These are phyloP conservation scores for Astrothelium macrocarpum DNA, from an alignment of 495 filamentous ascomycete species.

Conservation along the genomic window DNA sequence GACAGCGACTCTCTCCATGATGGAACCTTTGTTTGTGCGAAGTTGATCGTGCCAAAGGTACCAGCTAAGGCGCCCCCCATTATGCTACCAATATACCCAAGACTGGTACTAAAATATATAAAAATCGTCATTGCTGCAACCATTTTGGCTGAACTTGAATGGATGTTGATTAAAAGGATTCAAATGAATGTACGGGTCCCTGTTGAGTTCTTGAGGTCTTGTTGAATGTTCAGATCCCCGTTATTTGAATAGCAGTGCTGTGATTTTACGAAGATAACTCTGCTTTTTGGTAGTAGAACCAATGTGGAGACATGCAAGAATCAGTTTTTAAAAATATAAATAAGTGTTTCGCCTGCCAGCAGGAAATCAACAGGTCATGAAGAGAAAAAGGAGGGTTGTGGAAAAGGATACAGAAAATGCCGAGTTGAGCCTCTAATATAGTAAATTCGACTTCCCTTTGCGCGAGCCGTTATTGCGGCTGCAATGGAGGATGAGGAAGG, in stretches of 20 bases:
- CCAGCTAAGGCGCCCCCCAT: neutral
- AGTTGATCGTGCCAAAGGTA: neutral
- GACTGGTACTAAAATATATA: neutral
- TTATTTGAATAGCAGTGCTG: neutral
- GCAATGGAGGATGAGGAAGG: neutral
- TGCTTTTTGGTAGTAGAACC: neutral
- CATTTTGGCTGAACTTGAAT: neutral
- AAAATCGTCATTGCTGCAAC: neutral
- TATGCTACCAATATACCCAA: neutral
- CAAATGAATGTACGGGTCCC: neutral
- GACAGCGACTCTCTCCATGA: neutral
- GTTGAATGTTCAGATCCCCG: too few species aligned
- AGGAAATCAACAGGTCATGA: neutral
- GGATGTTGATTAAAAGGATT: neutral
- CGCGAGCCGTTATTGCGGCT: neutral
- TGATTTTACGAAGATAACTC: neutral
- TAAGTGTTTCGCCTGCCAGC: neutral
- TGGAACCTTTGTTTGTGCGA: neutral
- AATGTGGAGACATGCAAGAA: neutral
- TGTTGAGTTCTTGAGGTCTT: too few species aligned
- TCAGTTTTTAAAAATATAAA: neutral
- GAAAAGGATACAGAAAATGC: neutral
- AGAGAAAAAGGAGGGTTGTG: neutral
- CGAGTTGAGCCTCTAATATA: neutral
- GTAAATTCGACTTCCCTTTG: neutral